Evolutionary conservation across 768 basidiomycete genomes (phyloP).

Genomic region (Rhizopogon roseolus): DNA sequence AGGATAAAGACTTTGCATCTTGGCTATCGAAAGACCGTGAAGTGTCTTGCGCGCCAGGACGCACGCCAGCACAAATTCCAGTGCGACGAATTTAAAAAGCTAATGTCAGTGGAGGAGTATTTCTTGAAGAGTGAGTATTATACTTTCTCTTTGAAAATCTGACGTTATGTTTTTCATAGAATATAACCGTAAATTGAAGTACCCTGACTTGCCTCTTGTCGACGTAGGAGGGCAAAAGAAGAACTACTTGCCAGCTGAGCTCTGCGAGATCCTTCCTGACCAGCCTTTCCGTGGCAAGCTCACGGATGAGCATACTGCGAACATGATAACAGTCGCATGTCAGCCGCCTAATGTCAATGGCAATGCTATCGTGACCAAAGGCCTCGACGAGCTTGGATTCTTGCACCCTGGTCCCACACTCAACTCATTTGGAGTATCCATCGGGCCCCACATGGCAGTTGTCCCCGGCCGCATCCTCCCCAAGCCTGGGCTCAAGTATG

Average conservation of each 20-base stretch:
- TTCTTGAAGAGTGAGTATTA: constrained; percentile 39
- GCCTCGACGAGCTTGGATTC: constrained; percentile 41
- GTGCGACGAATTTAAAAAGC: constrained; percentile 32
- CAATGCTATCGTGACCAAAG: constrained; percentile 36
- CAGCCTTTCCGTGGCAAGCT: constrained; percentile 46
- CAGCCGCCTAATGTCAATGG: constrained; percentile 47
- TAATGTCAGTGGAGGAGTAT: constrained; percentile 43
- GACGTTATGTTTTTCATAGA: constrained; percentile 23
- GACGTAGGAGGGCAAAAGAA: constrained; percentile 43
- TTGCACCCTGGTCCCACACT: constrained; percentile 28
- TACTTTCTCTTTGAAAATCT: not conserved
- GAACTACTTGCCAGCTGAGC: constrained; percentile 40
- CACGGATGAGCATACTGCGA: constrained; percentile 46
- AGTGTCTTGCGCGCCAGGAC: constrained; percentile 38
- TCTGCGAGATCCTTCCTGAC: constrained; percentile 42
- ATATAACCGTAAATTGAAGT: constrained; percentile 33
- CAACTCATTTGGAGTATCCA: constrained; percentile 38
- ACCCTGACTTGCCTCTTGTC: constrained; percentile 40
- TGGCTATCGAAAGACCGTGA: constrained; percentile 72
- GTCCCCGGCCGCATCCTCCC: constrained; percentile 50
- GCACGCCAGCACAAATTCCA: constrained; percentile 37
- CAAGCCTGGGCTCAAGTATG: constrained; percentile 38
- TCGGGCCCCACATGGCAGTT: constrained; percentile 48
- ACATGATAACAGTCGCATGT: constrained; percentile 47
- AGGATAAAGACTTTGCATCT: constrained; percentile 66